phyloP scores from a whole-genome alignment of 2,329 filamentous ascomycete genomes.

The Nemania sp. region DNA sequence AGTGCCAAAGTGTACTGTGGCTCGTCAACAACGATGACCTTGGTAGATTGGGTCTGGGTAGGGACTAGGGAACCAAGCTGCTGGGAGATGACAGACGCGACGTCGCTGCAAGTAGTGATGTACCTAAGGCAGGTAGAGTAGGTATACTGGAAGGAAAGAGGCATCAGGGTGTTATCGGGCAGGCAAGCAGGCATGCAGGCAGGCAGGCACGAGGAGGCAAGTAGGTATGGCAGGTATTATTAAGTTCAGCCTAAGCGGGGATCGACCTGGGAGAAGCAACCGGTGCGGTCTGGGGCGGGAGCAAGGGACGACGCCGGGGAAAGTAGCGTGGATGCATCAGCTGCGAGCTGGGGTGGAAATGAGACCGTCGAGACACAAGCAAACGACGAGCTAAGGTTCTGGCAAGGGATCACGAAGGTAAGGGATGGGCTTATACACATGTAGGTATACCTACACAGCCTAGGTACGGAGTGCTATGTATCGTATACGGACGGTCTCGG shows the following conservation, averaged over 20 bases:
- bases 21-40: not conserved
- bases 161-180: constrained; percentile 14
- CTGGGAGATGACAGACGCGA: constrained; percentile 19
- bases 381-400: too few relatives aligned
- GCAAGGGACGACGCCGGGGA: constrained; percentile 20
- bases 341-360: not conserved
- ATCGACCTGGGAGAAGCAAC: constrained; percentile 34
- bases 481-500: not conserved
- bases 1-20: too few relatives aligned
- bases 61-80: constrained; percentile 12
- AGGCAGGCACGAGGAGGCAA: not conserved
- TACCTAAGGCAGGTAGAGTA: constrained; percentile 1
- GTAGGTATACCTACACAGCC: constrained; percentile 15
- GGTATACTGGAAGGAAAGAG: not conserved
- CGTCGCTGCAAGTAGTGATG: not conserved
- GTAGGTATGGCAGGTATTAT: constrained; percentile 2
- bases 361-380: not conserved
- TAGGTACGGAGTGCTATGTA: not conserved
- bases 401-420: not conserved
- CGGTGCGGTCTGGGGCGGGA: constrained; percentile 34
- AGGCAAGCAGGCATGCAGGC: not conserved
- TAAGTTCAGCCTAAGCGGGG: constrained; percentile 40
- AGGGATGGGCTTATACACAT: not conserved
- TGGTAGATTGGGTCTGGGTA: constrained; percentile 24
- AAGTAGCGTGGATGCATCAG: constrained; percentile 10